Base-by-base conservation (phyloP, 257 asterid genomes). In the Plectranthus barbatus region DNA sequence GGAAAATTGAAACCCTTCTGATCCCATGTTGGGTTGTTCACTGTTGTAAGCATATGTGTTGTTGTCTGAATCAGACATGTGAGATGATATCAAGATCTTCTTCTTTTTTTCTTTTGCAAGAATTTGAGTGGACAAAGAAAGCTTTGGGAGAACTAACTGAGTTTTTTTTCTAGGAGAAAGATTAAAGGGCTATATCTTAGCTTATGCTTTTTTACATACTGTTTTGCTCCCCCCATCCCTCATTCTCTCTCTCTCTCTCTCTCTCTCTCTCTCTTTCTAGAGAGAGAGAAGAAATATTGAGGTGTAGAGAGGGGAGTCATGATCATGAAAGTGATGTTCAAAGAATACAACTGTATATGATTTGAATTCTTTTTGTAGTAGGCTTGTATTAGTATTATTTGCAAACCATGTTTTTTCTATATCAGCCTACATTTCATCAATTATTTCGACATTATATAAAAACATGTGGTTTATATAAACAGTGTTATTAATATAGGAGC, bases 31-130 rank as follows among this genome's bases (percentile, higher is more conserved):
- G 57, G 11, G 49, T 45, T 67, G 65, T 51, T 76, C 21, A 9
- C 52, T 45, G 57, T 62, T 64, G 54, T 61, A 73, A 59, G 75
- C 67, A 14, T 56, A 21, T 20, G 56, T 46, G 56, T 12, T 55
- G 54, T 63, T 49, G 66, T 71, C 64, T 17, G 80, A 69, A 62
- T 79, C 68, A 62, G 88, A 81, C 88, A 83, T 84, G 67, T 37
- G 49, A 7, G 57, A 20, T 23, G 49, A 47, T 19, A 24, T 10
- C 0, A 29, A 23, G 37, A 0, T 49, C 37, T 68, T 14, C 5
- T 26, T 26, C 31, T 26, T 26, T 26, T 26, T 26, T 26, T 26
- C 5, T 26, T 26, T 58, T 26, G 44, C 29, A 69, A 40, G 74
- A 62, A 62, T 47, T 52, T 42, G 58, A 52, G 66, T 23, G 15